Conservation (phyloP, 257 asterid species). For the Petunia secreta region DNA sequence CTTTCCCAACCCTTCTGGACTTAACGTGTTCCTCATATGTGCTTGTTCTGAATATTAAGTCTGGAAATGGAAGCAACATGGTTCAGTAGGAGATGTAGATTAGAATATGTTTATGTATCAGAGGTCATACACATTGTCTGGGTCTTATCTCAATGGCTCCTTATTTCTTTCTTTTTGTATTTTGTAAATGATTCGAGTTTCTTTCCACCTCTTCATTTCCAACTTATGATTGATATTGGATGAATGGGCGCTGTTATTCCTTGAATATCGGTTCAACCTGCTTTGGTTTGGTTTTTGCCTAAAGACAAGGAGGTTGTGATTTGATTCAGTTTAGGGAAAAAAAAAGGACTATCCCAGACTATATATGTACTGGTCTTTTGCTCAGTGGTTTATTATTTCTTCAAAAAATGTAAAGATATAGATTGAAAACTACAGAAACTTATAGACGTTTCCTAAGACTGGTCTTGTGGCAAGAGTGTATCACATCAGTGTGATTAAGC, state of each 20-base stretch:
- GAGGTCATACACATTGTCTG: slow-evolving; percentile 2
- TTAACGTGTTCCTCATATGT: neutral
- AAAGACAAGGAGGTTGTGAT: neutral
- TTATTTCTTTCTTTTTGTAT: neutral
- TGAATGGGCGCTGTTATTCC: neutral
- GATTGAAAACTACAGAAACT: neutral
- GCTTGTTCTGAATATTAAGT: slow-evolving; percentile 9
- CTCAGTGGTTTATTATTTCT: too few species aligned
- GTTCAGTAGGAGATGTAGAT: neutral
- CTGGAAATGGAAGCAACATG: neutral
- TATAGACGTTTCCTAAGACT: too few species aligned
- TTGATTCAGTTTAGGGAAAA: neutral
- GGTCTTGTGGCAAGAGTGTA: too few species aligned
- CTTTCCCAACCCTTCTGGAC: neutral
- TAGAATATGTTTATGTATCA: neutral
- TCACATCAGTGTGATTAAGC: too few species aligned
- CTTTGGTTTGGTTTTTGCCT: neutral
- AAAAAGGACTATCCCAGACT: neutral
- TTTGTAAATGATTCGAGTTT: slow-evolving; percentile 16
- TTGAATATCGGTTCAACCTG: neutral
- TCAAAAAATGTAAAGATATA: neutral
- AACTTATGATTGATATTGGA: neutral
- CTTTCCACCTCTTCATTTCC: neutral
- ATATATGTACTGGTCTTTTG: too few species aligned
- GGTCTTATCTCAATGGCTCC: neutral